Percentiles rank a stretch among this genome's conserved stretches.
Evolutionary conservation across 495 filamentous ascomycete species (phyloP).

Genomic region (Penicillium angulare): DNA sequence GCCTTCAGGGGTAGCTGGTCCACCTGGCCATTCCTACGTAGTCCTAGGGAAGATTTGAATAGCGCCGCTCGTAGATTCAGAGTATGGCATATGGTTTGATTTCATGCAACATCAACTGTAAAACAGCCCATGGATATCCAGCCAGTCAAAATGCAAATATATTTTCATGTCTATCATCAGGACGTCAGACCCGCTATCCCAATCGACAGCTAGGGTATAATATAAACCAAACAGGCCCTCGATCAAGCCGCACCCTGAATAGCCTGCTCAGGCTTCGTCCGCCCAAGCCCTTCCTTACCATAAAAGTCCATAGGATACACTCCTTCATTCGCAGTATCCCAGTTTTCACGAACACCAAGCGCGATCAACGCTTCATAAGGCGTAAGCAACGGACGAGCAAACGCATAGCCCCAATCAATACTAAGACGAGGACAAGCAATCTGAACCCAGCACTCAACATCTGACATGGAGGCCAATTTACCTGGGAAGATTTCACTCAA

Average conservation of each 20-base stretch:
- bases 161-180: background rate
- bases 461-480: conserved; percentile 85
- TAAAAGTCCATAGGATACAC: conserved; percentile 99
- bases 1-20: too few relatives aligned
- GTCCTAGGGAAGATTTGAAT: too few relatives aligned
- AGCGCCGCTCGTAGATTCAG: too few relatives aligned
- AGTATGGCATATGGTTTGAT: too few relatives aligned
- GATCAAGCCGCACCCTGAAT: conserved; percentile 18
- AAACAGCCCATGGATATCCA: too few relatives aligned
- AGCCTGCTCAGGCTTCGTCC: conserved; percentile 58
- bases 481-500: conserved; percentile 95
- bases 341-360: conserved; percentile 71
- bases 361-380: conserved; percentile 94
- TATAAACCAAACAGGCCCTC: background rate
- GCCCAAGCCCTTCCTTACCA: conserved; percentile 84
- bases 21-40: too few relatives aligned
- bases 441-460: conserved; percentile 97
- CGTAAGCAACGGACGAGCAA: conserved; percentile 80
- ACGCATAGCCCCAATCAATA: conserved; percentile 99
- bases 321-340: conserved; percentile 63
- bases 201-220: conserved; percentile 1
- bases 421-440: conserved; percentile 92
- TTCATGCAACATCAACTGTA: too few relatives aligned
- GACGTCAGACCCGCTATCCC: conserved; percentile 20
- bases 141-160: background rate